Base-by-base conservation (phyloP, 108 stramenopile genomes). In the Nitzschia palea region DNA sequence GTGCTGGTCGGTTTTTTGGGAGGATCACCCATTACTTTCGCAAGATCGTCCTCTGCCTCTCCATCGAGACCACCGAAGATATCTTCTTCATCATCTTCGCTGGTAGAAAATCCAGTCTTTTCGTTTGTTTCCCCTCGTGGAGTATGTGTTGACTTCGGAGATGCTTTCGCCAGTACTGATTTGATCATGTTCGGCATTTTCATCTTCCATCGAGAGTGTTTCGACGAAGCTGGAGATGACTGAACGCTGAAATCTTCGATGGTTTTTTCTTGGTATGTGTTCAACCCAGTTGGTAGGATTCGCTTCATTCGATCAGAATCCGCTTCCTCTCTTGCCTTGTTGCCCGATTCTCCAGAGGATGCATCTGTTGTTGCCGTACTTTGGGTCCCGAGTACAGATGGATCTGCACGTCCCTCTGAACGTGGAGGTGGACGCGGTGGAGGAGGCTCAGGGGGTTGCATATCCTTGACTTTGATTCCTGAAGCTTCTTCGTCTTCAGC, bases 21-120 rank as follows among this genome's bases (percentile, higher is more conserved):
- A 8, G 28, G 10, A 10, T 27, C 12, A 18, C 37, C 30, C 37
- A 14, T 12, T 40, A 25, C 35, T 47, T 48, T 35, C 35, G 32
- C 20, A 40, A 18, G 5, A 36, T 45, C 45, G 20, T 74, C 65
- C 1, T 65, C 73, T n/a, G n/a, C n/a, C n/a, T n/a, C n/a, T n/a
- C n/a, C n/a, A 50, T 73, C 71, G 12, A 74, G 65, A 31, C 65
- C 73, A 36, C 65, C 73, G 27, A 74, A 74, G 27, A 74, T 74
- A 23, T 74, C 73, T 32, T 74, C 73, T 20, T 74, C 73, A 10
- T 65, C 73, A 43, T 70, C 70, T 15, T 54, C 65, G 30, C 0
- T 48, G 5, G 50, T 50, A 26, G 60, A 62, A n/a, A 62, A 35
- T 18, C 35, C 59, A 2, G 59, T 40, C 6, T 56, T 56, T 33